These are phyloP conservation scores for Wickerhamomyces canadensis DNA, from an alignment of 805 yeast species.

Conservation along the genomic window DNA sequence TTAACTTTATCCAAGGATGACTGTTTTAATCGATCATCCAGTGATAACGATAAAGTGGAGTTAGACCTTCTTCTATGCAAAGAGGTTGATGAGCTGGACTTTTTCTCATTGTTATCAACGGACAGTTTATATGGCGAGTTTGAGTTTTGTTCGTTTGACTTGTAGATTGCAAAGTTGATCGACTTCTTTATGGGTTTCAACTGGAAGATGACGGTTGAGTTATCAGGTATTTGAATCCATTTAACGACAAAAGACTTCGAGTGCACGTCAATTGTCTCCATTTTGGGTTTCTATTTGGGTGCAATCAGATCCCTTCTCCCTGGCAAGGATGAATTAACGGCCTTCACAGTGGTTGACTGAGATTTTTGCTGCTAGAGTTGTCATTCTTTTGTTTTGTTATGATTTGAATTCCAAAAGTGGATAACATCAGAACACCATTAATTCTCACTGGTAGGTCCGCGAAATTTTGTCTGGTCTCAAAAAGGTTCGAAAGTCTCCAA, in stretches of 20 bases:
- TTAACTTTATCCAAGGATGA: slow-evolving; percentile 46
- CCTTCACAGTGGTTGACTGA: too few species aligned
- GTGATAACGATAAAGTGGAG: slow-evolving; percentile 32
- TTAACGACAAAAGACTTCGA: slow-evolving; percentile 84
- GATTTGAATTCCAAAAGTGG: too few species aligned
- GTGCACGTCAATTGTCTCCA: slow-evolving; percentile 91
- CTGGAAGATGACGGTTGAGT: slow-evolving; percentile 68
- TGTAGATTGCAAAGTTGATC: slow-evolving; percentile 36
- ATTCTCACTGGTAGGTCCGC: too few species aligned
- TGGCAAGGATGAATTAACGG: too few species aligned
- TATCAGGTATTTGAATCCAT: slow-evolving; percentile 79
- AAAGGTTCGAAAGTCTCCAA: too few species aligned
- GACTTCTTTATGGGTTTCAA: slow-evolving; percentile 72
- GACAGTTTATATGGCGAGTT: slow-evolving; percentile 1
- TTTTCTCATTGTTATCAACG: slow-evolving; percentile 1
- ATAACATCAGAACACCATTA: too few species aligned
- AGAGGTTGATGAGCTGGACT: slow-evolving; percentile 17
- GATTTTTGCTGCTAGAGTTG: too few species aligned
- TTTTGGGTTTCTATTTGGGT: slow-evolving; percentile 21
- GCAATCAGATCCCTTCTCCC: too few species aligned
- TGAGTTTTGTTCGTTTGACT: slow-evolving; percentile 12
- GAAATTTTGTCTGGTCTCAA: too few species aligned
- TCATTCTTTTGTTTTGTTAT: too few species aligned
- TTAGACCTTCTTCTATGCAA: slow-evolving; percentile 30
- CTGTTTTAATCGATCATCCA: slow-evolving; percentile 54